These are phyloP conservation scores for Apiospora pterosperma DNA, from an alignment of 2,329 filamentous ascomycete genomes.

Conservation along the genomic window DNA sequence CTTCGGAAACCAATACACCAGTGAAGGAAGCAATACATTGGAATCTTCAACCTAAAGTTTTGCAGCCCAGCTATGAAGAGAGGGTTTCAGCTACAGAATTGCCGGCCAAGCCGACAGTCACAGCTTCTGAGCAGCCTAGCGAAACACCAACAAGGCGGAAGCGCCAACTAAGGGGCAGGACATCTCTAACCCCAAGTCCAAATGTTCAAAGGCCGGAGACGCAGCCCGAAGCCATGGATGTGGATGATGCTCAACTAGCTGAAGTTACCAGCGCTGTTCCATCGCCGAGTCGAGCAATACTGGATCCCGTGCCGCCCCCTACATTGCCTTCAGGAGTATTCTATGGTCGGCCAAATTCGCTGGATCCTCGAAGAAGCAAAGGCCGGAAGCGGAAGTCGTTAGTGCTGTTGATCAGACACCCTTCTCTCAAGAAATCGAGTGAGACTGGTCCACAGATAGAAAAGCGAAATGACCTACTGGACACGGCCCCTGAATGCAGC, in stretches of 20 bases:
- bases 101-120: too few species aligned
- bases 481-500: neutral
- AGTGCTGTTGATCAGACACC: conserved; percentile 24
- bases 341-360: conserved; percentile 21
- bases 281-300: neutral
- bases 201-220: neutral
- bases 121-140: neutral
- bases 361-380: conserved; percentile 21
- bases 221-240: neutral
- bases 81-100: too few species aligned
- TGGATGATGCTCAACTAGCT: neutral
- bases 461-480: neutral
- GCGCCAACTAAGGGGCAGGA: neutral
- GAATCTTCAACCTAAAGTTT: neutral
- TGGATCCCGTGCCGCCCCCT: neutral
- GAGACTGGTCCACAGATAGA: neutral
- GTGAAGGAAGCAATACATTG: neutral
- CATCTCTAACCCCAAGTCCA: neutral
- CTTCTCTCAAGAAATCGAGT: conserved; percentile 21
- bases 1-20: neutral
- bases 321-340: neutral
- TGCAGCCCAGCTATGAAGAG: neutral
- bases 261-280: neutral
- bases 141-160: neutral
- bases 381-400: conserved; percentile 27